Percentiles rank a stretch among this genome's conserved stretches.
Conservation (phyloP, 2,329 filamentous ascomycete genomes). For the Diaporthe ilicicola region DNA sequence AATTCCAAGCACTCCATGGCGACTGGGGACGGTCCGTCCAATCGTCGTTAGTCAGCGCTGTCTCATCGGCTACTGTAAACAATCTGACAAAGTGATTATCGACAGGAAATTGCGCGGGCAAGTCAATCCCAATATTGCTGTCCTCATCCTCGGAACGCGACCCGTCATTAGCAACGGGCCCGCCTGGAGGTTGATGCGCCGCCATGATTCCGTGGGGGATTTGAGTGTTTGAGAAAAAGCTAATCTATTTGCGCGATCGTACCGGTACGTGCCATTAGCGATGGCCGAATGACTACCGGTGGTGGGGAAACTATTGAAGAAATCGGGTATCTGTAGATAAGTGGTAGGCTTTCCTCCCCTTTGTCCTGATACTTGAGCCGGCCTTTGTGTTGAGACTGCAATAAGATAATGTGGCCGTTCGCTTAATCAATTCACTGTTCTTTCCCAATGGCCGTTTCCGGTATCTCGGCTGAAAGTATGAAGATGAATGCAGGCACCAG, state of each 20-base stretch:
- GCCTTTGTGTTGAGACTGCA: not conserved
- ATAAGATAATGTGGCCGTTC: too few relatives aligned
- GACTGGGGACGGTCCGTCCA: too few relatives aligned
- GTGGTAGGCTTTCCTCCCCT: not conserved
- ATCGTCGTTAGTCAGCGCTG: too few relatives aligned
- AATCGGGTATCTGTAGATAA: not conserved
- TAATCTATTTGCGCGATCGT: not conserved
- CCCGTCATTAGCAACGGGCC: not conserved
- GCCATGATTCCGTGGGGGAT: not conserved
- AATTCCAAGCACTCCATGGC: too few relatives aligned
- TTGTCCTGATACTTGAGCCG: not conserved
- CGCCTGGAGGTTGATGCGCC: too few relatives aligned
- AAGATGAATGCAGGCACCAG: too few relatives aligned
- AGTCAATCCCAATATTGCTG: not conserved
- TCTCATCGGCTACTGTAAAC: too few relatives aligned
- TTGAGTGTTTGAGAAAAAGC: too few relatives aligned
- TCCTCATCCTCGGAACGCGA: slow-evolving; percentile 1
- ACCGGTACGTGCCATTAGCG: too few relatives aligned
- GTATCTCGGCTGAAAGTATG: not conserved
- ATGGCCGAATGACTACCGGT: not conserved
- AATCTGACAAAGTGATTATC: not conserved
- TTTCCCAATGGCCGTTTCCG: not conserved
- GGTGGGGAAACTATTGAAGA: not conserved
- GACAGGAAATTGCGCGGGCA: too few relatives aligned
- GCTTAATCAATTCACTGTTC: not conserved